Conservation (phyloP, 768 basidiomycete genomes). For the Boletellus sp. region DNA sequence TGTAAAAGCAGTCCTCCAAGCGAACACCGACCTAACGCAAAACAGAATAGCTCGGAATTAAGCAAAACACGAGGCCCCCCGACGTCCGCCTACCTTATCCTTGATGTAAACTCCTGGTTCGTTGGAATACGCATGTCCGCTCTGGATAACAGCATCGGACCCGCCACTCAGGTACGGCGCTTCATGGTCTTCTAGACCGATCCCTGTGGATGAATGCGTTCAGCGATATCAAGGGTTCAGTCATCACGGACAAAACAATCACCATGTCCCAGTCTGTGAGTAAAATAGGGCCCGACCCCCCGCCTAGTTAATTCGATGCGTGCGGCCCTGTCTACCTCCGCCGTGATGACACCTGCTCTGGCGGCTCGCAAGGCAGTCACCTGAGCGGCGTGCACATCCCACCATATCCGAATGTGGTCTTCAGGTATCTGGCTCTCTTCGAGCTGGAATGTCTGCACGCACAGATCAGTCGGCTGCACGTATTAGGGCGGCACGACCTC, state of each 20-base stretch:
- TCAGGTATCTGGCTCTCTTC: constrained; percentile 50
- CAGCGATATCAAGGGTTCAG: constrained; percentile 15
- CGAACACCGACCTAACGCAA: constrained; percentile 64
- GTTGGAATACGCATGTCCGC: constrained; percentile 75
- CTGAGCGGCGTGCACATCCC: constrained; percentile 63
- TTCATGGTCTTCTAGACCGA: constrained; percentile 83
- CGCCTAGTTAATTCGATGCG: constrained; percentile 43
- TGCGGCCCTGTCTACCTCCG: constrained; percentile 61
- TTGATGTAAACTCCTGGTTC: constrained; percentile 79
- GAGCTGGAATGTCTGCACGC: constrained; percentile 59
- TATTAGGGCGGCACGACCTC: constrained; percentile 16
- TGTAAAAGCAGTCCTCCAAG: constrained; percentile 80
- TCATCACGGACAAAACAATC: constrained; percentile 15
- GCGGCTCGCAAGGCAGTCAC: constrained; percentile 47
- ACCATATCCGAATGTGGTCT: constrained; percentile 58
- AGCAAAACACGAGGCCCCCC: not conserved
- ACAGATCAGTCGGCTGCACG: not conserved
- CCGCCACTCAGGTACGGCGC: constrained; percentile 76
- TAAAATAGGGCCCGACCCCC: constrained; percentile 60
- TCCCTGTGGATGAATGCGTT: constrained; percentile 47
- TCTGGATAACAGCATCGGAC: constrained; percentile 50
- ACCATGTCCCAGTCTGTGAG: constrained; percentile 82
- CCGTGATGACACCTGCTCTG: constrained; percentile 44
- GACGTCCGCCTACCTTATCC: constrained; percentile 45
- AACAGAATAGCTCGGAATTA: constrained; percentile 10